Base-by-base conservation (phyloP, 2,329 filamentous ascomycete species). In the Arthrobotrys pseudoclavata region DNA sequence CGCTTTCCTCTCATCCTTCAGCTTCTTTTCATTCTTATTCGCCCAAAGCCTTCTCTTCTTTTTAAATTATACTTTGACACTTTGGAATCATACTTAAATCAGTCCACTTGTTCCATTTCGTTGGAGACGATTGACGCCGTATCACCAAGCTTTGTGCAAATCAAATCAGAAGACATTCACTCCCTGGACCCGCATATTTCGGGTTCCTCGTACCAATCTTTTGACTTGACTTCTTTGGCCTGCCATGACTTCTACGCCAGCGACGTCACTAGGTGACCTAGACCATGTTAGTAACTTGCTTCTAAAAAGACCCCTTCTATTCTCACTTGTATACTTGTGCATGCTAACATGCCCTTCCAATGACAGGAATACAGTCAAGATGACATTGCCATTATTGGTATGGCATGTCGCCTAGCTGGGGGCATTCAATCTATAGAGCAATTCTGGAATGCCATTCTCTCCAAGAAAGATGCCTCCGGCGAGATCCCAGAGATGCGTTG, bases 391-490 rank as follows among this genome's bases (percentile, higher is more conserved):
- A 64, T 72, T 3, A 64, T 66, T 12, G 69, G 69, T 5, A 72
- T 72, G 60, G 69, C 69, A 12, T 72, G 69, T 37, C 47, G 69
- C 4, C n/a, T 72, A 4, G 48, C 69, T 6, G 69, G 69, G 3
- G 69, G 60, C 7, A 66, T 57, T 29, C 31, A 72, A 18, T 34
- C 47, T 29, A 47, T 64, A 31, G 69, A 72, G 13, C 20, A 72
- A 20, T 64, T 72, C 18, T 72, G 69, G 69, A 47, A 45, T 31
- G 42, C 69, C 7, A 72, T 72, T 20, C 50, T 72, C 18, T 64
- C 69, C 15, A 66, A 72, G n/a, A 47, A 64, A 48, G 60, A 72
- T 48, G 15, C 52, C 13, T 72, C 69, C 7, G 40, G 69, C 12
- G 34, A 64, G 13, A 71, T 63, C 34, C 55, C 68, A 37, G 47